A percentile compares a stretch with the other conserved stretches of the same genome.
Conservation (phyloP, 1,139 yeast genomes). For the Yamadazyma diospyri region DNA sequence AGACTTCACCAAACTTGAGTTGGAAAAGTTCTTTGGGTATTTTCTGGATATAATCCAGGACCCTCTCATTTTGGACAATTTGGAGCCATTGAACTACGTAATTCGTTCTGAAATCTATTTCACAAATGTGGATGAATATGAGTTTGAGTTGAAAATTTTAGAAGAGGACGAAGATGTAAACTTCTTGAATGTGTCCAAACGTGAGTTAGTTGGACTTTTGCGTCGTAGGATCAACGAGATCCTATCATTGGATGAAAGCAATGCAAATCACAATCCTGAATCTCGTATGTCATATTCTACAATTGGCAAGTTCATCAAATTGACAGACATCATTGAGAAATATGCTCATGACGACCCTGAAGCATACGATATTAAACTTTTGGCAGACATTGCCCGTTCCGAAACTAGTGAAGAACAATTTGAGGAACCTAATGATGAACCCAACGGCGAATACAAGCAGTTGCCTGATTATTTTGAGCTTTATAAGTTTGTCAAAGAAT, state of each 20-base stretch:
- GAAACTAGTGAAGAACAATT: background rate
- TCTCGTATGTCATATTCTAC: slow-evolving; percentile 14
- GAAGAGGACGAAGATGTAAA: background rate
- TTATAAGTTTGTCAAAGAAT: slow-evolving; percentile 23
- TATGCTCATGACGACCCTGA: background rate
- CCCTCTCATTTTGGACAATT: slow-evolving; percentile 7
- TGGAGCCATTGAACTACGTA: background rate
- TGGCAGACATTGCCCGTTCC: background rate
- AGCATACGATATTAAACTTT: background rate
- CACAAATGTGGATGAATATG: background rate
- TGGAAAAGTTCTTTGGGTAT: slow-evolving; percentile 12
- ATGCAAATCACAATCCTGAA: slow-evolving; percentile 15
- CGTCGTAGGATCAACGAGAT: slow-evolving; percentile 20
- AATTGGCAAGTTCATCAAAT: slow-evolving; percentile 1
- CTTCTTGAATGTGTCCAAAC: background rate
- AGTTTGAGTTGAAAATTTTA: background rate
- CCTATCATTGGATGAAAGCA: slow-evolving; percentile 8
- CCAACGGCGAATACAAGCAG: slow-evolving; percentile 12
- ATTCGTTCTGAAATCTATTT: background rate
- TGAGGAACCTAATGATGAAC: background rate
- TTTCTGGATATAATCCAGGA: slow-evolving; percentile 11
- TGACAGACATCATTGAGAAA: slow-evolving; percentile 5
- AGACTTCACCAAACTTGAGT: slow-evolving; percentile 8
- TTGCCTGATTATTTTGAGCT: slow-evolving; percentile 20
- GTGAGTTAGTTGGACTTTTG: slow-evolving; percentile 16